phyloP scores from a whole-genome alignment of 768 basidiomycete species.

The Amanita polypyramis region DNA sequence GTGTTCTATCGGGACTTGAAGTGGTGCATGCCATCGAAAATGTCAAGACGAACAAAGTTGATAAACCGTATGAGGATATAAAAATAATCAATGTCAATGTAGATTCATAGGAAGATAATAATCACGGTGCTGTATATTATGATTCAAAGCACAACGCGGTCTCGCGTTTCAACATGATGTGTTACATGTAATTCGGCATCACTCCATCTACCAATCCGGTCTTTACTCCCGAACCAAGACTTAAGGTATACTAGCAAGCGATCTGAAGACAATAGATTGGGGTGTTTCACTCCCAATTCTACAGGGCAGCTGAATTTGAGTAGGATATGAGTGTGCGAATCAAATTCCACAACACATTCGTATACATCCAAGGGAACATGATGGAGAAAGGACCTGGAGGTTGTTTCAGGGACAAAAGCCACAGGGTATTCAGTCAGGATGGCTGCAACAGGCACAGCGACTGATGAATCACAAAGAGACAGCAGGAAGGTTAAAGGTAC shows the following conservation, averaged over 20 bases:
- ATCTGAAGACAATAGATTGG: constrained; percentile 14
- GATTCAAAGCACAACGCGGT: constrained; percentile 35
- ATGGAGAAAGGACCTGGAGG: constrained; percentile 29
- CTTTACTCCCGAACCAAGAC: constrained; percentile 10
- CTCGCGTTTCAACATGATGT: constrained; percentile 26
- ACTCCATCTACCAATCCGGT: neutral
- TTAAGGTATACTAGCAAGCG: constrained; percentile 24
- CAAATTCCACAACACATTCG: constrained; percentile 23
- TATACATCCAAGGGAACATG: constrained; percentile 41
- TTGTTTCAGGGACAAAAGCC: constrained; percentile 29
- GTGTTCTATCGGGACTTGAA: constrained; percentile 79
- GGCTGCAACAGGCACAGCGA: constrained; percentile 43
- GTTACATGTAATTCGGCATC: constrained; percentile 13
- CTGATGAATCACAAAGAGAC: constrained; percentile 16
- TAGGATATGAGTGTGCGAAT: constrained; percentile 23
- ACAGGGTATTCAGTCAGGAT: constrained; percentile 54
- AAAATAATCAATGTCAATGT: constrained; percentile 77
- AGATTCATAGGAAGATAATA: constrained; percentile 21
- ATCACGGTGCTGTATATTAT: neutral
- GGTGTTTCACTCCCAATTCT: constrained; percentile 12
- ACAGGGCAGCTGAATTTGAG: constrained; percentile 52
- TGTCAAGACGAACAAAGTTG: constrained; percentile 72
- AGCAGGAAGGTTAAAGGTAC: constrained; percentile 15
- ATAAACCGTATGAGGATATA: constrained; percentile 91
- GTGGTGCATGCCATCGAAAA: constrained; percentile 90